Percentiles rank a stretch among this genome's conserved stretches.
Conservation (phyloP, 805 yeast genomes). For the Ogataea polymorpha region DNA sequence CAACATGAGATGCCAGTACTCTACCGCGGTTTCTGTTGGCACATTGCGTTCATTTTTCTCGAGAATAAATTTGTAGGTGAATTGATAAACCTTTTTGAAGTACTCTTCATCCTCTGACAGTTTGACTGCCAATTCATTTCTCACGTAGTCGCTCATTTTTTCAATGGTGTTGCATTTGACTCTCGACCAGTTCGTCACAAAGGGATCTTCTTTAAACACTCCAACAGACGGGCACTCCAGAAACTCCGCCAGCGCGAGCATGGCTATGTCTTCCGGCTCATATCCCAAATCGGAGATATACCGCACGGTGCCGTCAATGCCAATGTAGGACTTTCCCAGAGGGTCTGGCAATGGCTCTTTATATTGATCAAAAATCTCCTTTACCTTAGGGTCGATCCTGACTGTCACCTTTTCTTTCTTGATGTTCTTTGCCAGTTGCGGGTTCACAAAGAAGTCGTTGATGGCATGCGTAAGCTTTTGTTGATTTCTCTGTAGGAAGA, state of each 20-base stretch:
- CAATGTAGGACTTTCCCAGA: constrained; percentile 42
- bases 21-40: constrained; percentile 58
- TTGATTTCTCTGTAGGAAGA: constrained; percentile 30
- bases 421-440: constrained; percentile 14
- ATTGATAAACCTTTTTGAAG: constrained; percentile 62
- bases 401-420: constrained; percentile 2
- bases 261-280: constrained; percentile 70
- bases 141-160: constrained; percentile 46
- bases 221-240: constrained; percentile 69
- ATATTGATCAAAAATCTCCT: constrained; percentile 34
- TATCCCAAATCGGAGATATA: constrained; percentile 66
- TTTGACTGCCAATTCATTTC: constrained; percentile 29
- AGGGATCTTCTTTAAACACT: constrained; percentile 46
- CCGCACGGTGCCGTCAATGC: constrained; percentile 71
- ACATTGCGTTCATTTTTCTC: constrained; percentile 60
- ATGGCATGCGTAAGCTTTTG: constrained; percentile 22
- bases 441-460: constrained; percentile 24
- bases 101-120: constrained; percentile 37
- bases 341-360: constrained; percentile 25
- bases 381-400: constrained; percentile 19
- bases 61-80: constrained; percentile 63
- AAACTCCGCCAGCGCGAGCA: constrained; percentile 67
- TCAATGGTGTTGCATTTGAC: constrained; percentile 31
- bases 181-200: constrained; percentile 56
- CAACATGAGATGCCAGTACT: constrained; percentile 75